Evolutionary conservation across 768 basidiomycete genomes (phyloP).

Genomic region (Kwoniella botswanensis): DNA sequence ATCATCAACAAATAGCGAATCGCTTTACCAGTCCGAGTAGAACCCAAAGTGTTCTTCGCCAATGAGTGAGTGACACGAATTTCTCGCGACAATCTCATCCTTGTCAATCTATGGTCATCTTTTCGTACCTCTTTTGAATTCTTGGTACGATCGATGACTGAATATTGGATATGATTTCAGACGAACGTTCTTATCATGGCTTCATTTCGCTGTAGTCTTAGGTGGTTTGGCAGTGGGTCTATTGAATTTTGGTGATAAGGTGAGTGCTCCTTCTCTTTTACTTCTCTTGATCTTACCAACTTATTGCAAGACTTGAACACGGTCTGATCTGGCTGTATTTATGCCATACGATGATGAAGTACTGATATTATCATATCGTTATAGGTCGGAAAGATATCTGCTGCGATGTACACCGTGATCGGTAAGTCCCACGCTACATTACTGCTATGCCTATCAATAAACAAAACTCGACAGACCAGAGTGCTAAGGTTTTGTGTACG

Average conservation of each 20-base stretch:
- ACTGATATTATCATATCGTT: too few species aligned
- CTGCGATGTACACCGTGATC: constrained; percentile 93
- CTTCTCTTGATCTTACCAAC: too few species aligned
- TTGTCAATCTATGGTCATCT: too few species aligned
- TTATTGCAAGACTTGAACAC: too few species aligned
- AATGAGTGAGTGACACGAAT: constrained; percentile 52
- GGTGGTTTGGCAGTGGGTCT: constrained; percentile 94
- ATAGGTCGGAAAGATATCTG: constrained; percentile 91
- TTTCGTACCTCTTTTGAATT: too few species aligned
- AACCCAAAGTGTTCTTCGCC: constrained; percentile 60
- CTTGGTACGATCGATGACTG: too few species aligned
- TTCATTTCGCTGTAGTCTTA: constrained; percentile 96
- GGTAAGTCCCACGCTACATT: constrained; percentile 63
- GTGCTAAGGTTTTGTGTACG: not conserved
- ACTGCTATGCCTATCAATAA: too few species aligned
- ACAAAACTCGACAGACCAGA: too few species aligned
- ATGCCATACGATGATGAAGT: constrained; percentile 2
- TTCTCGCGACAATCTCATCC: not conserved
- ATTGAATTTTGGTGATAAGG: constrained; percentile 97
- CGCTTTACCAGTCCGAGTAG: constrained; percentile 85
- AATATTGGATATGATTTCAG: constrained; percentile 15
- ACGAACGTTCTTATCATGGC: constrained; percentile 92
- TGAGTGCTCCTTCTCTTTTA: constrained; percentile 52
- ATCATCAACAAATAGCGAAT: constrained; percentile 68
- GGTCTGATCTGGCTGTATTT: too few species aligned